These are phyloP conservation scores for Candida berthetii DNA, from an alignment of 805 yeast species.

Conservation along the genomic window DNA sequence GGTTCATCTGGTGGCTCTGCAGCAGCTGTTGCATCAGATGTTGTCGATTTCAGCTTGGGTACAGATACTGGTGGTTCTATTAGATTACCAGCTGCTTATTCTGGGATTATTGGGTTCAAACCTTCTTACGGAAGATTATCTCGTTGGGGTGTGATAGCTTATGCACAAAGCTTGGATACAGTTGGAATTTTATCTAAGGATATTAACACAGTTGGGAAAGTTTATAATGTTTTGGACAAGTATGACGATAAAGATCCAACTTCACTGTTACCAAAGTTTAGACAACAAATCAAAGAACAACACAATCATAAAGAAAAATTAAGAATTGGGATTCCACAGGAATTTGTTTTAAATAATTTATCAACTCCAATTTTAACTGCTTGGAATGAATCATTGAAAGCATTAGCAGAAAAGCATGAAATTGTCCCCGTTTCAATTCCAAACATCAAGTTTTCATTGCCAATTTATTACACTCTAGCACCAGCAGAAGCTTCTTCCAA, in stretches of 20 bases:
- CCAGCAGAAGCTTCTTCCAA: slow-evolving; percentile 95
- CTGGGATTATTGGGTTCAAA: slow-evolving; percentile 81
- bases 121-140: slow-evolving; percentile 92
- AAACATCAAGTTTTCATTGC: slow-evolving; percentile 55
- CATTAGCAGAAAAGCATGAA: slow-evolving; percentile 35
- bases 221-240: slow-evolving; percentile 49
- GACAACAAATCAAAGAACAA: slow-evolving; percentile 22
- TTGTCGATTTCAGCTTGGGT: slow-evolving; percentile 76
- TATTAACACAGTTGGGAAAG: slow-evolving; percentile 35
- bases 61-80: slow-evolving; percentile 98
- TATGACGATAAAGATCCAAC: slow-evolving; percentile 82
- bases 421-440: slow-evolving; percentile 68
- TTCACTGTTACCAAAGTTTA: slow-evolving; percentile 30
- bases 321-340: slow-evolving; percentile 69
- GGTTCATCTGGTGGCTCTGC: slow-evolving; percentile 98
- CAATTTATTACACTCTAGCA: slow-evolving; percentile 81
- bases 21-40: slow-evolving; percentile 73
- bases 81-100: slow-evolving; percentile 84
- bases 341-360: slow-evolving; percentile 54
- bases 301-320: slow-evolving; percentile 18
- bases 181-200: slow-evolving; percentile 74
- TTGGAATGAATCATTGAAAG: slow-evolving; percentile 40
- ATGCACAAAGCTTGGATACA: slow-evolving; percentile 92
- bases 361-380: slow-evolving; percentile 36
- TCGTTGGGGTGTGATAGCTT: slow-evolving; percentile 86